phyloP scores from a whole-genome alignment of 306 rosid genomes.

The Lotus japonicus region DNA sequence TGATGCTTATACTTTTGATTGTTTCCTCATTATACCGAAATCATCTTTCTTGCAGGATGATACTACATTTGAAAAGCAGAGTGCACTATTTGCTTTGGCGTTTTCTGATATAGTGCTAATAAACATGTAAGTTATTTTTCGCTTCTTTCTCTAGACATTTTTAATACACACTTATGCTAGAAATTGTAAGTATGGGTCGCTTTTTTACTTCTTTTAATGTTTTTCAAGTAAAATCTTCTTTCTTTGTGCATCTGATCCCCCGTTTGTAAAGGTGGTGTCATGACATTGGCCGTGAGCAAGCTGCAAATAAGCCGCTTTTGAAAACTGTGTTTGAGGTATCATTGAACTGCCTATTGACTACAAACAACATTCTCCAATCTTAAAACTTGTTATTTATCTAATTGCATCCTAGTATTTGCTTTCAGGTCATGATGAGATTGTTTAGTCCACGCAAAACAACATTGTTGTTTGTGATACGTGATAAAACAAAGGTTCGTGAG shows the following conservation, averaged over 20 bases:
- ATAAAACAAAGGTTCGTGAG: slow-evolving; percentile 73
- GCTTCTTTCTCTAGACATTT: background rate
- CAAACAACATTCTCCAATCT: slow-evolving; percentile 4
- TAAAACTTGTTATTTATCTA: background rate
- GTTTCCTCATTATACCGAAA: slow-evolving; percentile 17
- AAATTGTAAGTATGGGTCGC: background rate
- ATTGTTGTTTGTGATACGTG: slow-evolving; percentile 85
- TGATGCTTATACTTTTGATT: background rate
- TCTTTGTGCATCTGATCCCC: slow-evolving; percentile 12
- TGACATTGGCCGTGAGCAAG: slow-evolving; percentile 98
- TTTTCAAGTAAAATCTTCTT: background rate
- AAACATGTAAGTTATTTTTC: slow-evolving; percentile 57
- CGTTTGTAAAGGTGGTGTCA: slow-evolving; percentile 84
- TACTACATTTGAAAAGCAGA: slow-evolving; percentile 93
- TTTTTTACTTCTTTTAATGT: background rate
- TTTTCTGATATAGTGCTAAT: slow-evolving; percentile 89
- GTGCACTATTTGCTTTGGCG: slow-evolving; percentile 93
- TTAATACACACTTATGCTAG: background rate
- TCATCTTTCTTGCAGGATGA: slow-evolving; percentile 57
- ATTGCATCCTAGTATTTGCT: slow-evolving; percentile 10
- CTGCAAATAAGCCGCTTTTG: slow-evolving; percentile 91
- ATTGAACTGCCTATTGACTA: background rate
- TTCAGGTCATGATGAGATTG: slow-evolving; percentile 91
- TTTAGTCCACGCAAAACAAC: slow-evolving; percentile 93
- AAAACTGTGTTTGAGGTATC: slow-evolving; percentile 92